phyloP scores from a whole-genome alignment of 1,284 basidiomycete genomes.

The Vanrija humicola region DNA sequence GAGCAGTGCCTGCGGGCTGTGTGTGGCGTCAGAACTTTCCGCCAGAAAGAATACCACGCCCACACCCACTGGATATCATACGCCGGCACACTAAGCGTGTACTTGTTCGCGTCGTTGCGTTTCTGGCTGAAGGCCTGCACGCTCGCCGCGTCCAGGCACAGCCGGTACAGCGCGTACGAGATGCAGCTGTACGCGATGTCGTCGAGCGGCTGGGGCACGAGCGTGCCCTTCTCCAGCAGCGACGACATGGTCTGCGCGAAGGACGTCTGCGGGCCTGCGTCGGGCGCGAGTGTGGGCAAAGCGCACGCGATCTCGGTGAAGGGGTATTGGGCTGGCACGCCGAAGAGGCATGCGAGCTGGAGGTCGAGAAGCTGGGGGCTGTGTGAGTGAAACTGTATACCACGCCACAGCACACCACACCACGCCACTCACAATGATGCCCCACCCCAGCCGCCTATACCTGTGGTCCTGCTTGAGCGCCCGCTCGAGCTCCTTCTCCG shows the following conservation, averaged over 20 bases:
- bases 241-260: constrained; percentile 16
- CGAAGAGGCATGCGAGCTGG: constrained; percentile 20
- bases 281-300: constrained; percentile 2
- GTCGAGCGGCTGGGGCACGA: constrained; percentile 9
- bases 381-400: not conserved
- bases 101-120: not conserved
- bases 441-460: constrained; percentile 21
- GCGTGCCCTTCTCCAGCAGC: constrained; percentile 16
- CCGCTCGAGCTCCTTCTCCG: constrained; percentile 11
- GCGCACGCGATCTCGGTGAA: constrained; percentile 14
- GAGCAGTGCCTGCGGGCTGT: constrained; percentile 17
- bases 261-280: not conserved
- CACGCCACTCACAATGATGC: constrained; percentile 18
- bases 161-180: constrained; percentile 21
- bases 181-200: constrained; percentile 17
- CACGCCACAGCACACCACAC: not conserved
- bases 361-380: constrained; percentile 18
- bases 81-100: constrained; percentile 7
- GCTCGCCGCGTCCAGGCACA: constrained; percentile 15
- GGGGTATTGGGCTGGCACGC: constrained; percentile 14
- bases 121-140: not conserved
- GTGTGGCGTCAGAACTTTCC: not conserved
- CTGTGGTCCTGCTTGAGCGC: constrained; percentile 19
- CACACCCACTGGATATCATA: constrained; percentile 14
- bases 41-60: no score